These are phyloP conservation scores for Scopulariopsis brevicaulis DNA, from an alignment of 2,329 filamentous ascomycete species.

Conservation along the genomic window DNA sequence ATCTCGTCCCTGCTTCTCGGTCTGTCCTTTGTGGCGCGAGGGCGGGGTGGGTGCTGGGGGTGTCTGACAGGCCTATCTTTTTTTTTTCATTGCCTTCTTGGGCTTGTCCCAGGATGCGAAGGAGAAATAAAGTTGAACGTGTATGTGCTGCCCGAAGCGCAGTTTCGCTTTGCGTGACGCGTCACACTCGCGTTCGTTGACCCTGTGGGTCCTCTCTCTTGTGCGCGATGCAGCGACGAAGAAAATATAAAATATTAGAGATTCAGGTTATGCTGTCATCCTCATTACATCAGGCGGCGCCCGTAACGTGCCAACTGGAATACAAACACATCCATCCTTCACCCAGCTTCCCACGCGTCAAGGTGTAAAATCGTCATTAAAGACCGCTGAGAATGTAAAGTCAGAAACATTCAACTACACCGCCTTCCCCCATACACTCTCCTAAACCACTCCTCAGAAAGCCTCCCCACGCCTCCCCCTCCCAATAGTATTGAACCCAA, in stretches of 20 bases:
- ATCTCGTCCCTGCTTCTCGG: conserved; percentile 69
- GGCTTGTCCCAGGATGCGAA: conserved; percentile 34
- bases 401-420: neutral
- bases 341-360: no score
- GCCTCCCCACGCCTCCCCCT: conserved; percentile 26
- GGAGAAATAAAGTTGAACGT: no score
- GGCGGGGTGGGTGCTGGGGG: conserved; percentile 74
- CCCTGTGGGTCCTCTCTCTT: no score
- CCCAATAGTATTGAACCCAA: conserved; percentile 42
- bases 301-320: no score
- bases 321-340: no score
- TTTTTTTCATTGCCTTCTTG: conserved; percentile 34
- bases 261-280: no score
- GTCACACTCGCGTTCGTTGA: no score
- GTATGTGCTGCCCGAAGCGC: no score
- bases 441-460: conserved; percentile 7
- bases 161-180: no score
- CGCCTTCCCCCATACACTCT: neutral
- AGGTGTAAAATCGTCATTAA: no score
- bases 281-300: no score
- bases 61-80: conserved; percentile 67
- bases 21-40: conserved; percentile 62
- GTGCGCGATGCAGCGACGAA: neutral
- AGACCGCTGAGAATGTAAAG: neutral
- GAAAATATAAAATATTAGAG: neutral